A percentile compares a stretch with the other conserved stretches of the same genome.
Conservation (phyloP, 2,329 filamentous ascomycete genomes). For the Phialemoniopsis sp. region DNA sequence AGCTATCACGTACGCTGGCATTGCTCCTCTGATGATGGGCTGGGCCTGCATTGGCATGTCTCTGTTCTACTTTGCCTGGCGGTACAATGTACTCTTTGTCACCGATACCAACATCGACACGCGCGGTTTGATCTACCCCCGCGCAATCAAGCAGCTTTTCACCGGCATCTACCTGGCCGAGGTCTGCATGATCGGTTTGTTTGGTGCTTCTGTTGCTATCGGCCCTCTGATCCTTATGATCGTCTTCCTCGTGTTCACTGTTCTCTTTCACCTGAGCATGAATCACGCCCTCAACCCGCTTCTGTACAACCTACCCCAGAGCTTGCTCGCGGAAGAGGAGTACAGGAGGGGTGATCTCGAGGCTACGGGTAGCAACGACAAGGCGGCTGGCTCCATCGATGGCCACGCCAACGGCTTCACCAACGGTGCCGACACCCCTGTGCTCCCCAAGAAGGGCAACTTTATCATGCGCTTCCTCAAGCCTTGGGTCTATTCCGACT, state of each 20-base stretch:
- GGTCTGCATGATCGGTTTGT: constrained; percentile 79
- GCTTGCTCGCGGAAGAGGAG: constrained; percentile 49
- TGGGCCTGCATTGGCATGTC: constrained; percentile 77
- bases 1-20: constrained; percentile 82
- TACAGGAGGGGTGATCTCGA: constrained; percentile 18
- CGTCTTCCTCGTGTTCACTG: constrained; percentile 68
- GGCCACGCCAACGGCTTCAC: constrained; percentile 12
- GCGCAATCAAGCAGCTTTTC: constrained; percentile 82
- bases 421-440: constrained; percentile 14
- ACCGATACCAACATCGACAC: constrained; percentile 79
- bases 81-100: constrained; percentile 88
- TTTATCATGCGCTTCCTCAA: constrained; percentile 67
- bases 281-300: constrained; percentile 72
- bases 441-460: constrained; percentile 44
- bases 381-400: neutral
- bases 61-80: constrained; percentile 82
- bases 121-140: constrained; percentile 81
- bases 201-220: constrained; percentile 63
- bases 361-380: constrained; percentile 14
- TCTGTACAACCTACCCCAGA: constrained; percentile 74
- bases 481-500: constrained; percentile 73
- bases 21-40: constrained; percentile 78
- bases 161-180: constrained; percentile 81
- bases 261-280: constrained; percentile 71
- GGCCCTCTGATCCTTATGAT: constrained; percentile 75